Evolutionary conservation across 2,329 filamentous ascomycete species (phyloP).

Genomic region (Fusarium subtropicale): DNA sequence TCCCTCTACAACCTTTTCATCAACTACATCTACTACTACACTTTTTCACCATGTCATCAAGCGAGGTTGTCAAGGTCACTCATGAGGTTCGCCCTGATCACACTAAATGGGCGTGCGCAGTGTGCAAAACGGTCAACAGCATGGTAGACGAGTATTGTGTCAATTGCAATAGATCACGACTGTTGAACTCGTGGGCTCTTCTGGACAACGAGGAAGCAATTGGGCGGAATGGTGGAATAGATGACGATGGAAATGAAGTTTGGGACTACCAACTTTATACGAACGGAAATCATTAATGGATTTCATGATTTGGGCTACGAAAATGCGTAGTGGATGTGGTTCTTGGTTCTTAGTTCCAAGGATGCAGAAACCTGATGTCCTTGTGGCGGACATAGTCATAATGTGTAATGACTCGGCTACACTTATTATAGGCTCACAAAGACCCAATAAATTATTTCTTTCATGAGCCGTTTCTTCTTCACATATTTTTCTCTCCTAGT

Average conservation of each 20-base stretch:
- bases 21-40: background rate
- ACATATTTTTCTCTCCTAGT: no score
- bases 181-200: background rate
- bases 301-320: background rate
- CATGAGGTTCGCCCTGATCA: background rate
- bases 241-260: background rate
- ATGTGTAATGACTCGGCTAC: background rate
- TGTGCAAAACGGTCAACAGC: background rate
- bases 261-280: background rate
- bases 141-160: rapidly evolving
- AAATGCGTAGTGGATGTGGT: background rate
- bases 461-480: no score
- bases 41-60: background rate
- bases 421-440: background rate
- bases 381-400: background rate
- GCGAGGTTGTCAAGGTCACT: background rate
- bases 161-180: background rate
- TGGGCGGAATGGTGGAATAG: background rate
- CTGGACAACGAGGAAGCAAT: rapidly evolving
- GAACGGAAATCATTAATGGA: background rate
- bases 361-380: background rate
- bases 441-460: background rate
- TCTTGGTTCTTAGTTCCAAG: background rate
- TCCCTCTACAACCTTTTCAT: background rate
- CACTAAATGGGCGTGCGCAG: background rate